Evolutionary conservation across 140 eudicot genomes (phyloP).

Genomic region (Anethum foeniculum): DNA sequence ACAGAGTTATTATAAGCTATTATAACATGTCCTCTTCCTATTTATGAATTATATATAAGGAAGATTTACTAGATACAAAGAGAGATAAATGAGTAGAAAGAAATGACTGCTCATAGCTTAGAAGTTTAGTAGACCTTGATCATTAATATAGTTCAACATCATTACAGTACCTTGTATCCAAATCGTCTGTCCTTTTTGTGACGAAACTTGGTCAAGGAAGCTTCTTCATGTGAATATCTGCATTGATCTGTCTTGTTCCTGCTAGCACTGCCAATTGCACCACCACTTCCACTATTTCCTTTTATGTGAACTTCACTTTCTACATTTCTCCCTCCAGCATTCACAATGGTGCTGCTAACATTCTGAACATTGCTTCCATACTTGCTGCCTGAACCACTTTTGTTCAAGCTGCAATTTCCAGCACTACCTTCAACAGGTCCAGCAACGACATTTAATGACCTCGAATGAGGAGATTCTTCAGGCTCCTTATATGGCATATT

Average conservation of each 20-base stretch:
- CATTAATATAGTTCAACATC: not conserved
- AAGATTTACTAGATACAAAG: not conserved
- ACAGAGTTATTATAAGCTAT: not conserved
- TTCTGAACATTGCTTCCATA: conserved; percentile 40
- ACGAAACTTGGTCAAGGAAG: conserved; percentile 36
- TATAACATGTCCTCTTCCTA: not conserved
- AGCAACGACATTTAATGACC: conserved; percentile 16
- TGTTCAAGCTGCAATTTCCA: conserved; percentile 22
- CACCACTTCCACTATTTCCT: conserved; percentile 26
- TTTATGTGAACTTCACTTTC: conserved; percentile 23
- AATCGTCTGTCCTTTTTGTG: conserved; percentile 40
- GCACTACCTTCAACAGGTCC: conserved; percentile 18
- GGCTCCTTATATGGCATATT: conserved; percentile 9
- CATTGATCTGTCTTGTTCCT: conserved; percentile 18
- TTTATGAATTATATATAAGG: not conserved
- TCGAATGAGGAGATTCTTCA: conserved; percentile 23
- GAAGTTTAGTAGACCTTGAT: not conserved
- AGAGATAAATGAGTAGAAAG: not conserved
- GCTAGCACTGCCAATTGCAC: conserved; percentile 27
- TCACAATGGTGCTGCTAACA: conserved; percentile 29
- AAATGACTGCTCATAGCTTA: not conserved
- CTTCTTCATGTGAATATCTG: conserved; percentile 25
- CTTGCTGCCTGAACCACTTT: conserved; percentile 45
- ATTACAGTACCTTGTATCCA: conserved; percentile 31
- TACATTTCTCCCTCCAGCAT: conserved; percentile 23